A percentile compares a stretch with the other conserved stretches of the same genome.
Conservation (phyloP, 257 asterid species). For the Scutellaria minor region DNA sequence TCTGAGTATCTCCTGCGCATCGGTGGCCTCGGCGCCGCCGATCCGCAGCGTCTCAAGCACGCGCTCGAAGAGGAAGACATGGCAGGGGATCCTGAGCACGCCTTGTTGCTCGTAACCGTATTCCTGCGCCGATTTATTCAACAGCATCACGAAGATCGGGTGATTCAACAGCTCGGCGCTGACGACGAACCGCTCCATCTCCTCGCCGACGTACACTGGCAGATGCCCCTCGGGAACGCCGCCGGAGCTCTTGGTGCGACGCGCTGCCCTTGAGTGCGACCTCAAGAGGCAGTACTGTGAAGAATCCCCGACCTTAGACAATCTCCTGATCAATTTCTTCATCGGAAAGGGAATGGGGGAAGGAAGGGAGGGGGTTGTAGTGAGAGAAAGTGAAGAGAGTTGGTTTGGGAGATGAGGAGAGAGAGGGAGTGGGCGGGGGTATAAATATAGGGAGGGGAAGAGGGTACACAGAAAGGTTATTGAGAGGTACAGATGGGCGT, state of each 20-base stretch:
- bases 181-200: constrained; percentile 87
- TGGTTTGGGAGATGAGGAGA: constrained; percentile 10
- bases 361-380: constrained; percentile 18
- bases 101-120: constrained; percentile 89
- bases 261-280: constrained; percentile 46
- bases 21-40: constrained; percentile 44
- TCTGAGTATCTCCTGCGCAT: constrained; percentile 55
- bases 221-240: constrained; percentile 86
- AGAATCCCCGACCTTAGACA: constrained; percentile 77
- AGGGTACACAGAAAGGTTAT: constrained; percentile 45
- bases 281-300: constrained; percentile 58
- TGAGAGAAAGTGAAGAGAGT: constrained; percentile 41
- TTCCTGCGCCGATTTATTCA: constrained; percentile 78
- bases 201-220: constrained; percentile 95
- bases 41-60: constrained; percentile 73
- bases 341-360: constrained; percentile 32
- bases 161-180: constrained; percentile 81
- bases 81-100: constrained; percentile 85
- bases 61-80: constrained; percentile 75
- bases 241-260: constrained; percentile 35
- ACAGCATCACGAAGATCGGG: constrained; percentile 69
- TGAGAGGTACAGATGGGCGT: constrained; percentile 70
- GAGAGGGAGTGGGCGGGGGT: constrained; percentile 32
- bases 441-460: constrained; percentile 36
- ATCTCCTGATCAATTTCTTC: constrained; percentile 71